phyloP scores from a whole-genome alignment of 2,329 filamentous ascomycete species.

The Cordyceps militaris region DNA sequence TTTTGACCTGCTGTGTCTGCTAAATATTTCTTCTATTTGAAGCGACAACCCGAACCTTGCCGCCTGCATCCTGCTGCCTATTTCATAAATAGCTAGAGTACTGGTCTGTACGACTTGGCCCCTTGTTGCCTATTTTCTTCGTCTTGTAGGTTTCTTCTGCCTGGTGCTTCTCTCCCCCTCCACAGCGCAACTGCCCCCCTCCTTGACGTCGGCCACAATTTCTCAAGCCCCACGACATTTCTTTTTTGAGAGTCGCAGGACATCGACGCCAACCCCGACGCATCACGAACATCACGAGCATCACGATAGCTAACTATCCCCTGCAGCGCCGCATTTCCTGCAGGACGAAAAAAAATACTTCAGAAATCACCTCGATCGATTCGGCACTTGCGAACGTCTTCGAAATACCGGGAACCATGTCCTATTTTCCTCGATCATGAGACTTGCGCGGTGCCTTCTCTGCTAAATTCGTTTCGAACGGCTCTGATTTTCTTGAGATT shows the following conservation, averaged over 20 bases:
- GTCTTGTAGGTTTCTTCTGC: constrained; percentile 2
- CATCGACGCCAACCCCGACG: neutral
- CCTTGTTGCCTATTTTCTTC: constrained; percentile 9
- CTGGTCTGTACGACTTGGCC: neutral
- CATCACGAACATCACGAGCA: neutral
- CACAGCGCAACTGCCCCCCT: constrained; percentile 2
- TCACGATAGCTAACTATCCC: neutral
- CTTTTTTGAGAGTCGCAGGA: neutral
- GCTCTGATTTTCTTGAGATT: constrained; percentile 11
- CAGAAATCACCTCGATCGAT: neutral
- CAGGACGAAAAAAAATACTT: neutral
- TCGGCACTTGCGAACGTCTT: neutral
- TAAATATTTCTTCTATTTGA: neutral
- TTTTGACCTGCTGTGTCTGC: neutral
- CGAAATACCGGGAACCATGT: constrained; percentile 7
- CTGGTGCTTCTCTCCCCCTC: neutral
- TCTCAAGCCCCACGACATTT: constrained; percentile 12
- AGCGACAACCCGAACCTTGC: neutral
- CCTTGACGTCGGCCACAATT: constrained; percentile 10
- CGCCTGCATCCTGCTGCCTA: neutral
- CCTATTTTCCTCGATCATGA: constrained; percentile 12
- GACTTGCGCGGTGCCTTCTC: constrained; percentile 10
- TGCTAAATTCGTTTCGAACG: constrained; percentile 12
- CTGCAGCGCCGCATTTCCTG: neutral
- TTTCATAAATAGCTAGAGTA: neutral